Evolutionary conservation across 306 rosid species (phyloP).

Genomic region (Rosa rugosa): DNA sequence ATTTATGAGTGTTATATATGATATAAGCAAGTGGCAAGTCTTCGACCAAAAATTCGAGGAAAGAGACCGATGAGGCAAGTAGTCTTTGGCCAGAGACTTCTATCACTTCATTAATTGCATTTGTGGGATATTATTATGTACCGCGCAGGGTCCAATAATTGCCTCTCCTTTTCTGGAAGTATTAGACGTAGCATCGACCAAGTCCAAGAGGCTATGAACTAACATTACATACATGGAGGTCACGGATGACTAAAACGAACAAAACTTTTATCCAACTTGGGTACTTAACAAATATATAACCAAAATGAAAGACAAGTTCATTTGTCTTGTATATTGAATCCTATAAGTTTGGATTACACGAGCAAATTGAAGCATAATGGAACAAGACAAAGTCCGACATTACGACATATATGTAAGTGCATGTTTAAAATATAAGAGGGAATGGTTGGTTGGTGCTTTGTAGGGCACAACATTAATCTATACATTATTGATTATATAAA

Average conservation of each 20-base stretch:
- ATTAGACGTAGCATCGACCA: background rate
- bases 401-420: background rate
- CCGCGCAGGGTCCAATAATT: background rate
- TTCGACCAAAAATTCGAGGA: background rate
- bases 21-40: background rate
- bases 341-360: background rate
- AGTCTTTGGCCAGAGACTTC: background rate
- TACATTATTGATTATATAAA: background rate
- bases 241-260: background rate
- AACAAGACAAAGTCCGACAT: background rate
- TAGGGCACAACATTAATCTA: background rate
- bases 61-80: background rate
- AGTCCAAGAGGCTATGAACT: background rate
- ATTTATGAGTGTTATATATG: background rate
- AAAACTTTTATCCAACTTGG: background rate
- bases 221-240: background rate
- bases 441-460: background rate
- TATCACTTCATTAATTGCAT: background rate
- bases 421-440: background rate
- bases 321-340: constrained; percentile 6
- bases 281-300: background rate
- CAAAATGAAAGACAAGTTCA: background rate
- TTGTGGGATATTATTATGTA: background rate
- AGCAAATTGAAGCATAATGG: background rate
- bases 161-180: background rate